Conservation (phyloP, 1,139 yeast species). For the Blastobotrys illinoisensis region DNA sequence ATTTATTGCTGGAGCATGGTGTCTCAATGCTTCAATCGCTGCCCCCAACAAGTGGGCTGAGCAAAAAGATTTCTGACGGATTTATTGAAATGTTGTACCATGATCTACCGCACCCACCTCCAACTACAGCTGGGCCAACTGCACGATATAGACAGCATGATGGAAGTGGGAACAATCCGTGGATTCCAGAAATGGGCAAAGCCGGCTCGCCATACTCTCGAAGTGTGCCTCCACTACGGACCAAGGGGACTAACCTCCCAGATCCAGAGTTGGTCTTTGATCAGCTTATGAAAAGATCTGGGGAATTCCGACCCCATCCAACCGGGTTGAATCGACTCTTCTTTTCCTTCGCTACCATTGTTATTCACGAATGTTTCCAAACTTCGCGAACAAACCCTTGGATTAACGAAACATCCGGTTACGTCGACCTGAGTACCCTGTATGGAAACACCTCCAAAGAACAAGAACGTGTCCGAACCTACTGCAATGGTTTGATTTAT, state of each 20-base stretch:
- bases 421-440: conserved; percentile 8
- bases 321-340: conserved; percentile 7
- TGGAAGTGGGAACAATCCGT: conserved; percentile 9
- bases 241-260: conserved; percentile 6
- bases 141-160: conserved; percentile 7
- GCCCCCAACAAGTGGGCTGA: conserved; percentile 6
- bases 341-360: conserved; percentile 8
- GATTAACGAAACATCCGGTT: conserved; percentile 8
- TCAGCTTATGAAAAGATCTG: conserved; percentile 5
- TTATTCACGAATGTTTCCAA: conserved; percentile 9
- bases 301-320: conserved; percentile 5
- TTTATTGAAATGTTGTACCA: conserved; percentile 9
- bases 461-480: conserved; percentile 7
- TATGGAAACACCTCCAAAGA: conserved; percentile 9
- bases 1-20: conserved; percentile 5
- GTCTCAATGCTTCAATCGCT: conserved; percentile 7
- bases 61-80: conserved; percentile 4
- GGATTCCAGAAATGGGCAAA: conserved; percentile 10
- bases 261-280: conserved; percentile 7
- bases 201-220: conserved; percentile 10
- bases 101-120: conserved; percentile 10
- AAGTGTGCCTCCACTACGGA: conserved; percentile 7
- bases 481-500: conserved; percentile 6
- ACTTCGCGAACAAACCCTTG: conserved; percentile 6
- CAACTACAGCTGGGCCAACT: conserved; percentile 8